Evolutionary conservation across 176 grass and related monocot genomes (phyloP).

Genomic region (Carex parvula): DNA sequence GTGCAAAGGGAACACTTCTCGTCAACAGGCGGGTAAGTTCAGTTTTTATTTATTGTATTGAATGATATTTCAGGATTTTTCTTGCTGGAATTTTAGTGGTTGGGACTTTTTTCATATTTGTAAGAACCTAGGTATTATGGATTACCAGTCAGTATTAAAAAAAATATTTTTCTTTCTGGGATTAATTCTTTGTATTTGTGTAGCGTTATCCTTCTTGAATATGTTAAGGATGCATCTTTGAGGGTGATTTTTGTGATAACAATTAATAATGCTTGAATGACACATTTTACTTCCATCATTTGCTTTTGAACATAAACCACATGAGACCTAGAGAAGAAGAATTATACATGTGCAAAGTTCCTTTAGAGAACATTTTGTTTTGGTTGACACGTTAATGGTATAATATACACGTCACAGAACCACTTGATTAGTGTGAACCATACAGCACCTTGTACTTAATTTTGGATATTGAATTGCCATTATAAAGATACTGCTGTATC

Average conservation of each 20-base stretch:
- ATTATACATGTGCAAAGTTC: background rate
- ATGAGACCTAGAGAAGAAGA: background rate
- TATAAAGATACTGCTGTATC: background rate
- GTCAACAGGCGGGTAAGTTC: conserved; percentile 48
- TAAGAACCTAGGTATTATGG: background rate
- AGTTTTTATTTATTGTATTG: background rate
- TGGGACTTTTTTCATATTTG: background rate
- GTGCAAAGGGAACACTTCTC: conserved; percentile 73
- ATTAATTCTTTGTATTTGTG: background rate
- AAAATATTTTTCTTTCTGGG: background rate
- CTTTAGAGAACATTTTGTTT: background rate
- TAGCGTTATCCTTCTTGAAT: conserved; percentile 2
- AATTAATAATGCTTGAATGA: background rate
- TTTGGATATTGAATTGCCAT: background rate
- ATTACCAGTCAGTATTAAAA: background rate
- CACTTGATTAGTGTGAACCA: background rate
- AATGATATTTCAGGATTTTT: background rate
- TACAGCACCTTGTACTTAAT: conserved; percentile 4
- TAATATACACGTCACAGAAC: background rate
- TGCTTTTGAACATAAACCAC: background rate
- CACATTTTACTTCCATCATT: background rate
- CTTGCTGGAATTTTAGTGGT: background rate
- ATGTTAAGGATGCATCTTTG: background rate
- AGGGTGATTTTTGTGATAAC: background rate
- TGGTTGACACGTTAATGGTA: background rate